Evolutionary conservation across 2,329 filamentous ascomycete genomes (phyloP).

Genomic region (Seiridium unicorne): DNA sequence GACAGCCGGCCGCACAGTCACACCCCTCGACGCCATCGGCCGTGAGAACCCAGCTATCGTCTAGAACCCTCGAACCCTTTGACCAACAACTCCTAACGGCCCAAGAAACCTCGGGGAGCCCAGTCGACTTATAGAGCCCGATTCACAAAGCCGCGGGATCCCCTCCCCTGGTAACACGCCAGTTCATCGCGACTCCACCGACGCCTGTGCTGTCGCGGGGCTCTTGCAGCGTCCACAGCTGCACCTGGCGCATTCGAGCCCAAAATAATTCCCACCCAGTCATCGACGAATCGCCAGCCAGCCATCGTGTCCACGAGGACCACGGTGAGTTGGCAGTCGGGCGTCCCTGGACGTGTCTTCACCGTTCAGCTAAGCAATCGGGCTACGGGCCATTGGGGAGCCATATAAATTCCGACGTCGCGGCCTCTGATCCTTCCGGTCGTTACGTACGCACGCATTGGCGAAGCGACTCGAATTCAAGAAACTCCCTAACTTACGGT

Average conservation of each 20-base stretch:
- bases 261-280: neutral
- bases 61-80: neutral
- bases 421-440: too few relatives aligned
- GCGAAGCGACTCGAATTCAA: neutral
- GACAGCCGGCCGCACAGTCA: too few relatives aligned
- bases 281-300: neutral
- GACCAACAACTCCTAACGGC: neutral
- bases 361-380: neutral
- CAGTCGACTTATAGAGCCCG: too few relatives aligned
- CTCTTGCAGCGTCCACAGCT: neutral
- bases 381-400: neutral
- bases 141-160: neutral
- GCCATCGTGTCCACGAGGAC: neutral
- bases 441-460: neutral
- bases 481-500: neutral
- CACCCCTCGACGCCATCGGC: too few relatives aligned
- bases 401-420: too few relatives aligned
- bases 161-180: neutral
- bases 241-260: slow-evolving; percentile 3
- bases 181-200: slow-evolving; percentile 3
- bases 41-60: too few relatives aligned
- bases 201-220: slow-evolving; percentile 2
- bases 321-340: neutral
- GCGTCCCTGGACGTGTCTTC: neutral
- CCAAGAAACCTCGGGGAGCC: neutral